Base-by-base conservation (phyloP, 2,329 filamentous ascomycete genomes). In the Botryotinia globosa region DNA sequence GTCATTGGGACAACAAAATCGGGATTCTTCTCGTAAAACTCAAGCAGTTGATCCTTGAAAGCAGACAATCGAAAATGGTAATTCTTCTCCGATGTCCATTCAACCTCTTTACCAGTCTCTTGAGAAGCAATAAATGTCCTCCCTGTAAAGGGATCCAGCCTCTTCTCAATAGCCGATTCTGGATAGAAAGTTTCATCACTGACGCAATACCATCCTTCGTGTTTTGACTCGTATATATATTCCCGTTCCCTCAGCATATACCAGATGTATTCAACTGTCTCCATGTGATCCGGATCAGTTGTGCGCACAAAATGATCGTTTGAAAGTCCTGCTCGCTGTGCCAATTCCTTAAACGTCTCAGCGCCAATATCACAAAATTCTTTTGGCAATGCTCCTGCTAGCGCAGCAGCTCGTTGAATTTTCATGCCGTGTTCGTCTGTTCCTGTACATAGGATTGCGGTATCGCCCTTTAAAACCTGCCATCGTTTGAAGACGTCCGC, bases 381-480 rank as follows among this genome's bases (percentile, higher is more conserved):
- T 81, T 95, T 92, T 0, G 94, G 91, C 0, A 90, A 87, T 69
- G 92, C 87, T 6, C 89, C 89, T 22, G 92, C 89, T 77, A 89
- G 88, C 10, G 87, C 85, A 1, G 96, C 93, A 0, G 95, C 95
- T 81, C 91, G 91, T 81, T 99, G 96, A 34, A 98, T 92, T 86
- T 99, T 99, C 88, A 98, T 92, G 61, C 96, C 96, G 84, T 99
- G 95, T 82, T 99, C 96, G 81, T 99, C 96, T 51, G 94, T 98
- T 73, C 96, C 96, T 1, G 96, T 99, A 78, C 92, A 91, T 22
- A 99, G 85, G 75, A 93, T 86, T 5, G 94, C 91, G 65, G 86
- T 83, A 44, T 89, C 84, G 54, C 93, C 93, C 74, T 91, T 89
- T 69, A 99, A 86, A 45, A 89, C 84, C 80, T 97, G 89, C 94